These are phyloP conservation scores for Paraphaeosphaeria minitans DNA, from an alignment of 2,329 filamentous ascomycete genomes.

Conservation along the genomic window DNA sequence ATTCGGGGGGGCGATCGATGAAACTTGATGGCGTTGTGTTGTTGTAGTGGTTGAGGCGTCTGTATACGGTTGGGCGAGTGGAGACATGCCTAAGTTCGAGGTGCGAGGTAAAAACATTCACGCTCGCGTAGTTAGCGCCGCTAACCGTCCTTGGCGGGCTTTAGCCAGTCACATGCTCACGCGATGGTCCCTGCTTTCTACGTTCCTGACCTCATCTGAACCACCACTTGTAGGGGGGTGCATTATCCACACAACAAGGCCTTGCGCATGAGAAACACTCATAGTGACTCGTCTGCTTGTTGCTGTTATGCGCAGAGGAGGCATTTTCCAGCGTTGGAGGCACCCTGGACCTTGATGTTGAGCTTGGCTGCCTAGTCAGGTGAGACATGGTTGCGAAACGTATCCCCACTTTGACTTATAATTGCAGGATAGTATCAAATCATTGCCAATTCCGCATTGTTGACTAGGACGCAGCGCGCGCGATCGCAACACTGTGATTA, in stretches of 20 bases:
- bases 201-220: neutral
- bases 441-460: neutral
- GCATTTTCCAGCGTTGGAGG: neutral
- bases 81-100: slow-evolving; percentile 28
- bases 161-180: slow-evolving; percentile 34
- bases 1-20: slow-evolving; percentile 24
- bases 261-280: neutral
- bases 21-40: slow-evolving; percentile 30
- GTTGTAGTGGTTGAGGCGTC: slow-evolving; percentile 18
- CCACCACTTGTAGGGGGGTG: neutral
- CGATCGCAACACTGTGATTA: neutral
- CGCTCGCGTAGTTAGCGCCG: slow-evolving; percentile 45
- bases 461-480: neutral
- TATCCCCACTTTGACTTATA: neutral
- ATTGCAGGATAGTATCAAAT: neutral
- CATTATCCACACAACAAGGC: neutral
- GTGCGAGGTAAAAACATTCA: slow-evolving; percentile 47
- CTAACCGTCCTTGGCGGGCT: slow-evolving; percentile 34
- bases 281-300: neutral
- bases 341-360: neutral
- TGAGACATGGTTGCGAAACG: neutral
- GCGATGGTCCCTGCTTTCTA: slow-evolving; percentile 12
- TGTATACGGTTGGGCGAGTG: slow-evolving; percentile 29
- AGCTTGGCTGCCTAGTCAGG: neutral
- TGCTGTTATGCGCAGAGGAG: neutral